Conservation (phyloP, 2,329 filamentous ascomycete genomes). For the Alternaria viburni region DNA sequence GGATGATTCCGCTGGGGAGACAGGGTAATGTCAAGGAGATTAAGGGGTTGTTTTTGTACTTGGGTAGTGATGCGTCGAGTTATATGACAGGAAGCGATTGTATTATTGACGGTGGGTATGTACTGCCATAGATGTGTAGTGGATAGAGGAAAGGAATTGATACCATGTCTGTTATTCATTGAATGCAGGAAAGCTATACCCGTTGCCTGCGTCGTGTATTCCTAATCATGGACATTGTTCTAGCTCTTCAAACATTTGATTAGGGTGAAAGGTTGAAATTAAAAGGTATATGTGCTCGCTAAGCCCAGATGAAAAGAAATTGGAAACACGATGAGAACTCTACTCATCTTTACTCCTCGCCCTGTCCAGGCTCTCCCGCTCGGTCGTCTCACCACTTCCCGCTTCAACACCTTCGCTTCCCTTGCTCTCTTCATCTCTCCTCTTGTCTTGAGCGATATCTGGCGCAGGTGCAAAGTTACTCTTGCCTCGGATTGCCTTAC, state of each 20-base stretch:
- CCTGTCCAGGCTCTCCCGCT: slow-evolving; percentile 7
- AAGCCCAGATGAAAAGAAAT: background rate
- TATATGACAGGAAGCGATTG: slow-evolving; percentile 80
- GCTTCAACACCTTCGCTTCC: slow-evolving; percentile 10
- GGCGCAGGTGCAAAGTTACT: slow-evolving; percentile 53
- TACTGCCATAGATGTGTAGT: slow-evolving; percentile 37
- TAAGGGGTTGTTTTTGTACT: slow-evolving; percentile 80
- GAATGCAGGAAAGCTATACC: background rate
- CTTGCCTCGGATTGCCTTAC: slow-evolving; percentile 52
- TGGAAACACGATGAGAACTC: background rate
- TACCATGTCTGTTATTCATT: background rate
- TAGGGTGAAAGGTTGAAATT: background rate
- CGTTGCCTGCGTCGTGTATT: background rate
- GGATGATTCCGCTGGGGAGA: slow-evolving; percentile 78
- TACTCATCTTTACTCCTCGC: slow-evolving; percentile 23
- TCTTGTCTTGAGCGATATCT: slow-evolving; percentile 47
- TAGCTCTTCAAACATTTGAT: background rate
- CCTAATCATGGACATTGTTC: background rate
- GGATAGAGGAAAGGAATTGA: background rate
- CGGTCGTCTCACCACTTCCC: slow-evolving; percentile 13
- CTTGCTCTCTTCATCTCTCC: slow-evolving; percentile 42
- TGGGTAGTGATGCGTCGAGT: slow-evolving; percentile 78
- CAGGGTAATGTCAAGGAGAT: slow-evolving; percentile 76
- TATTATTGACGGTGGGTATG: slow-evolving; percentile 77
- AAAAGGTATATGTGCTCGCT: background rate